Evolutionary conservation across 768 basidiomycete genomes (phyloP).

Genomic region (Termitomyces sp.): DNA sequence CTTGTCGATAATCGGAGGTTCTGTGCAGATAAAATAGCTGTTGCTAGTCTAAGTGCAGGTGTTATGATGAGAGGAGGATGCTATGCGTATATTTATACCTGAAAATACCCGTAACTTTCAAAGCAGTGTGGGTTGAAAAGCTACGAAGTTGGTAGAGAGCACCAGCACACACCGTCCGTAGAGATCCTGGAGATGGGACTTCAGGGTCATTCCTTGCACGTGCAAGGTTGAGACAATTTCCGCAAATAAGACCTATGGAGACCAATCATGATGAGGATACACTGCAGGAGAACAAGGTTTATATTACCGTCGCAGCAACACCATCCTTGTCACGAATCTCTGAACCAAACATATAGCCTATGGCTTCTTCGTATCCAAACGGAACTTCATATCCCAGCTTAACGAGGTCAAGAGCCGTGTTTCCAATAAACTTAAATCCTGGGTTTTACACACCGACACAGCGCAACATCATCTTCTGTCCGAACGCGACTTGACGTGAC

Average conservation of each 20-base stretch:
- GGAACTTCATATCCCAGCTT: slow-evolving; percentile 63
- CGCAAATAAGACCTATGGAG: slow-evolving; percentile 56
- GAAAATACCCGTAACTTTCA: slow-evolving; percentile 70
- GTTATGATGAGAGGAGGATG: not conserved
- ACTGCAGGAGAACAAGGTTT: not conserved
- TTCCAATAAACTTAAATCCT: slow-evolving; percentile 93
- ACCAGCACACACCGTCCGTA: slow-evolving; percentile 45
- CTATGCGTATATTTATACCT: slow-evolving; percentile 34
- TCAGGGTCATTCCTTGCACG: slow-evolving; percentile 47
- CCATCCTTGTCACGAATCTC: slow-evolving; percentile 86
- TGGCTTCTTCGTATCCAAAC: slow-evolving; percentile 91
- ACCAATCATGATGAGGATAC: not conserved
- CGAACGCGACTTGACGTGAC: not conserved
- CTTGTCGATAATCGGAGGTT: slow-evolving; percentile 55
- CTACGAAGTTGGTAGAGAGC: not conserved
- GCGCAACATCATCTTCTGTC: not conserved
- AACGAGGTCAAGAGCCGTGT: slow-evolving; percentile 65
- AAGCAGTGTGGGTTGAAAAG: not conserved
- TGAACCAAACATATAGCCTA: slow-evolving; percentile 84
- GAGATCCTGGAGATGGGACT: slow-evolving; percentile 53
- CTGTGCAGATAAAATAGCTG: slow-evolving; percentile 75
- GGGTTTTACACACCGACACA: not conserved
- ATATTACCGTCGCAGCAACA: slow-evolving; percentile 66
- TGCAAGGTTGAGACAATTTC: slow-evolving; percentile 56
- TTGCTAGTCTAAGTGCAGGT: slow-evolving; percentile 59